Evolutionary conservation across 2,329 filamentous ascomycete species (phyloP).

Genomic region (Cytospora leucostoma): DNA sequence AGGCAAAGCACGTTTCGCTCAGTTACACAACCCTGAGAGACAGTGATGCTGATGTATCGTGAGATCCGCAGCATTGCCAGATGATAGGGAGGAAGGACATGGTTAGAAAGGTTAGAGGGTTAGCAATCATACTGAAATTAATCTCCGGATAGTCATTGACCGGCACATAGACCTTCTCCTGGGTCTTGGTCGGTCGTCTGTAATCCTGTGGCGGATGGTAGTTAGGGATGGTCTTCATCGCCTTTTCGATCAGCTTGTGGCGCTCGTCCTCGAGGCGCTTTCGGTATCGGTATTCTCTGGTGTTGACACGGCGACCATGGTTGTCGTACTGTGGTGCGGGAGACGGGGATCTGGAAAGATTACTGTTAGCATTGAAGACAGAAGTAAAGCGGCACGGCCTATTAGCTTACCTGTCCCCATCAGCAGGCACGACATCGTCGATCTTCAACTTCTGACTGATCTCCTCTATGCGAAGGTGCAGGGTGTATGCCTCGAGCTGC

Average conservation of each 20-base stretch:
- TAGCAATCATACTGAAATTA: constrained; percentile 99
- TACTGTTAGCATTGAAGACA: constrained; percentile 27
- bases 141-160: constrained; percentile 99
- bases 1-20: constrained; percentile 42
- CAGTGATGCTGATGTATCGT: constrained; percentile 31
- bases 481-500: constrained; percentile 94
- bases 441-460: constrained; percentile 99
- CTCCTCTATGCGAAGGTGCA: constrained; percentile 96
- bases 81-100: constrained; percentile 48
- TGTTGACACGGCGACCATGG: constrained; percentile 98
- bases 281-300: constrained; percentile 95
- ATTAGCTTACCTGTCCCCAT: constrained; percentile 82
- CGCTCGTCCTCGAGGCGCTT: constrained; percentile 98
- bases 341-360: constrained; percentile 75
- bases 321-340: constrained; percentile 98
- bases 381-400: constrained; percentile 1
- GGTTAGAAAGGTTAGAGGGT: constrained; percentile 86
- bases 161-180: constrained; percentile 99
- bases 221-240: constrained; percentile 99
- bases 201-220: constrained; percentile 99
- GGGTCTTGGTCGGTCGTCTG: constrained; percentile 97
- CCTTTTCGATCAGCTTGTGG: constrained; percentile 97
- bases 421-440: constrained; percentile 96
- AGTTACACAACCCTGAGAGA: constrained; percentile 37
- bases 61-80: constrained; percentile 46